Percentiles rank a stretch among this genome's conserved stretches.
phyloP scores from a whole-genome alignment of 1,139 yeast genomes.

The Diutina siamensis region DNA sequence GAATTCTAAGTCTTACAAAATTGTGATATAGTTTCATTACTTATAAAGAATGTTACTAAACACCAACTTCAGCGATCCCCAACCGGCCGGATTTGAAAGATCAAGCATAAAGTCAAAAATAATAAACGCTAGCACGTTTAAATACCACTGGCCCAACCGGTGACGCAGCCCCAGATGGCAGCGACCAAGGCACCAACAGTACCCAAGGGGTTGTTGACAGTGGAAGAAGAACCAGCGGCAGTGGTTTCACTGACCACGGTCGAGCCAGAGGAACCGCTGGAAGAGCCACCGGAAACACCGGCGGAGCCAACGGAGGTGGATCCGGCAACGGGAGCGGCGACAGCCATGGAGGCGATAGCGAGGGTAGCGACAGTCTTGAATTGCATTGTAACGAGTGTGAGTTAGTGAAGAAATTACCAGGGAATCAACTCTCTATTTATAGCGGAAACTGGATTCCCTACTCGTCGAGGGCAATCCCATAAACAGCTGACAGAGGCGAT shows the following conservation, averaged over 20 bases:
- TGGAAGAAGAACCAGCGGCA: not conserved
- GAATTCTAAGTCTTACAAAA: too few relatives aligned
- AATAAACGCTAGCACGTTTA: not conserved
- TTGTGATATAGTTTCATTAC: not conserved
- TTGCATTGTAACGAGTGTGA: not conserved
- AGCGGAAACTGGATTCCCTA: not conserved
- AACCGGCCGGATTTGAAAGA: not conserved
- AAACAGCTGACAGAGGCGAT: too few relatives aligned
- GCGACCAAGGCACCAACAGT: constrained; percentile 2
- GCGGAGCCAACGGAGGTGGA: not conserved
- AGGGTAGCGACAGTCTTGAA: not conserved
- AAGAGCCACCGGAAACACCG: not conserved
- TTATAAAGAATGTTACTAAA: not conserved
- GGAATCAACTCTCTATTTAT: not conserved
- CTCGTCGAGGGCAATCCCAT: too few relatives aligned
- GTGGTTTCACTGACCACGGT: not conserved
- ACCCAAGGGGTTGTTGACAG: not conserved
- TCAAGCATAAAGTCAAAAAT: not conserved
- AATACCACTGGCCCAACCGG: not conserved
- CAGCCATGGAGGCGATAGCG: constrained; percentile 2
- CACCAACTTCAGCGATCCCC: not conserved
- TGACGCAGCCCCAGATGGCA: not conserved
- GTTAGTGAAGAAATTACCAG: not conserved
- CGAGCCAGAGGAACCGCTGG: not conserved
- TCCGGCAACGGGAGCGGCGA: not conserved